These are phyloP conservation scores for Passalora sequoiae DNA, from an alignment of 2,329 filamentous ascomycete species.

Conservation along the genomic window DNA sequence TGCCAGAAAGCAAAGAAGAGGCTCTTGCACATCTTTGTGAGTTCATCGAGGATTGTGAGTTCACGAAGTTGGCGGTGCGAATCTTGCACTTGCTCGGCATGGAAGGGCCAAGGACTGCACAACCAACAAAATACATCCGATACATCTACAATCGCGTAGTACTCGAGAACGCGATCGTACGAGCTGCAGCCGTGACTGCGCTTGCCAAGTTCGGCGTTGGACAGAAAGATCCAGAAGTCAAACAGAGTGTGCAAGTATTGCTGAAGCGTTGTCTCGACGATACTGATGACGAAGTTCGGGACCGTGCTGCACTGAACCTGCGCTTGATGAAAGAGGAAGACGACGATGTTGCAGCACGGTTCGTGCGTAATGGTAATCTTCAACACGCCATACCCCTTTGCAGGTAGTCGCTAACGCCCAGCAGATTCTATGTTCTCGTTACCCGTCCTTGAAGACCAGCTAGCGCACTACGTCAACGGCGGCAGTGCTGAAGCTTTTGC, in stretches of 20 bases:
- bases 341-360: constrained; percentile 75
- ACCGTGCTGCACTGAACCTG: constrained; percentile 88
- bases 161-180: constrained; percentile 90
- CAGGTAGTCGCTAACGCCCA: too few species aligned
- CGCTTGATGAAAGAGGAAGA: constrained; percentile 81
- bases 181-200: constrained; percentile 90
- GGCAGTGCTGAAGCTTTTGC: constrained; percentile 82
- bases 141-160: constrained; percentile 99
- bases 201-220: constrained; percentile 95
- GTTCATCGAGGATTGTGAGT: constrained; percentile 99
- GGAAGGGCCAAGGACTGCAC: constrained; percentile 89
- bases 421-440: constrained; percentile 94
- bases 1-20: constrained; percentile 75
- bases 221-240: constrained; percentile 93
- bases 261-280: constrained; percentile 92
- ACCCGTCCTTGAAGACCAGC: constrained; percentile 90
- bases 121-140: constrained; percentile 97
- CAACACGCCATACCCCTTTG: too few species aligned
- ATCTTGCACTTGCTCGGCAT: constrained; percentile 90
- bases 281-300: constrained; percentile 93
- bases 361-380: constrained; percentile 80
- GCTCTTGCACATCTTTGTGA: constrained; percentile 94
- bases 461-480: constrained; percentile 95
- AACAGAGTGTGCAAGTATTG: constrained; percentile 88
- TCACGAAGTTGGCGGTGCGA: constrained; percentile 92